Conservation (phyloP, 2,329 filamentous ascomycete species). For the Penicillium sp. region DNA sequence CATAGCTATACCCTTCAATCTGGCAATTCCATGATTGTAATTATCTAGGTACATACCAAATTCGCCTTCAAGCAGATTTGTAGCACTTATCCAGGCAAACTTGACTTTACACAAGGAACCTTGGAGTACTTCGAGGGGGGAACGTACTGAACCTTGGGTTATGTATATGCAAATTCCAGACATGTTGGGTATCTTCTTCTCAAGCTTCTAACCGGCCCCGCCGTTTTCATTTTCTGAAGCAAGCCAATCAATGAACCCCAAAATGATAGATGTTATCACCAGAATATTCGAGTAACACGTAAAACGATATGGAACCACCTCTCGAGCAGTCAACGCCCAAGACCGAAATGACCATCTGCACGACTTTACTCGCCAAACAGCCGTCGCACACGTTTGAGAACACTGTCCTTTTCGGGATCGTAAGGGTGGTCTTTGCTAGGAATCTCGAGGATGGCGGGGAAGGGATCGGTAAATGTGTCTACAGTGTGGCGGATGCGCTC, state of each 20-base stretch:
- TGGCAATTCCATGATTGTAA: not conserved
- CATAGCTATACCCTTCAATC: not conserved
- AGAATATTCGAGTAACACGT: constrained; percentile 4
- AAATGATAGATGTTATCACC: constrained; percentile 1
- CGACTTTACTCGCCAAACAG: constrained; percentile 56
- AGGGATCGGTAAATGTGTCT: constrained; percentile 88
- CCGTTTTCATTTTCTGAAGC: constrained; percentile 2
- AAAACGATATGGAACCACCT: constrained; percentile 4
- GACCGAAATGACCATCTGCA: not conserved
- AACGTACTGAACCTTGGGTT: not conserved
- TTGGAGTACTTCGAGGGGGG: not conserved
- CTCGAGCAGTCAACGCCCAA: constrained; percentile 3
- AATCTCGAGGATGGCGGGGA: constrained; percentile 94
- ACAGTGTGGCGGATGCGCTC: constrained; percentile 88
- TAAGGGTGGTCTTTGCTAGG: constrained; percentile 99
- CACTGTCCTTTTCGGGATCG: constrained; percentile 97
- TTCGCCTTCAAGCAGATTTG: too few relatives aligned
- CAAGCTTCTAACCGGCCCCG: constrained; percentile 12
- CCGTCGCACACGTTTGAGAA: constrained; percentile 77
- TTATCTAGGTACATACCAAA: not conserved
- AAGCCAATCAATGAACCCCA: constrained; percentile 1
- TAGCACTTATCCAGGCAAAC: too few relatives aligned
- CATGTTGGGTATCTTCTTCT: constrained; percentile 24
- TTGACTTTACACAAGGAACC: too few relatives aligned
- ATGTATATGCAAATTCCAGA: constrained; percentile 16